A percentile compares a stretch with the other conserved stretches of the same genome.
Evolutionary conservation across 2,329 filamentous ascomycete genomes (phyloP).

Genomic region (Xylariomycetidae sp.): DNA sequence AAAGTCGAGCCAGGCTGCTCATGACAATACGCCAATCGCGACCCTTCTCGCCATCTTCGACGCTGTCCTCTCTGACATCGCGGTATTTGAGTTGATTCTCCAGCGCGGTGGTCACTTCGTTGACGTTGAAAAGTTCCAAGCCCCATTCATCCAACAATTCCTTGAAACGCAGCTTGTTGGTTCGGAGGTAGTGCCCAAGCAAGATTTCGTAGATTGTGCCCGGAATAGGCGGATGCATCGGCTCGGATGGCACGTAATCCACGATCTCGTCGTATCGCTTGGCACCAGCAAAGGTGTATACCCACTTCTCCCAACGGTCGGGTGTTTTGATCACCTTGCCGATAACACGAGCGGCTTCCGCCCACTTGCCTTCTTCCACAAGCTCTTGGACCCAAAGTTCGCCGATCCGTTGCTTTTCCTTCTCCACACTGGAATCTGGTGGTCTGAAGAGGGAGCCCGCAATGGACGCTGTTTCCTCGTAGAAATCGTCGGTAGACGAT

Average conservation of each 20-base stretch:
- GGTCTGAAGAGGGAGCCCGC: constrained; percentile 53
- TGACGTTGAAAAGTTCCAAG: constrained; percentile 74
- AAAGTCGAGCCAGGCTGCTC: constrained; percentile 77
- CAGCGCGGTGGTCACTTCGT: constrained; percentile 68
- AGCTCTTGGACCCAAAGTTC: constrained; percentile 91
- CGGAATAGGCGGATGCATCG: constrained; percentile 73
- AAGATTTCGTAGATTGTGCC: constrained; percentile 83
- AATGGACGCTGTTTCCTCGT: constrained; percentile 63
- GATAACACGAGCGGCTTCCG: constrained; percentile 69
- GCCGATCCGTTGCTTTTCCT: constrained; percentile 84
- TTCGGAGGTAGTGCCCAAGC: constrained; percentile 79
- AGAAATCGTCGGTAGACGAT: constrained; percentile 55
- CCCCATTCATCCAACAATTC: constrained; percentile 80
- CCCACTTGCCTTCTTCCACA: constrained; percentile 69
- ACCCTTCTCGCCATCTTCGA: constrained; percentile 66
- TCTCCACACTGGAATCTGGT: constrained; percentile 63
- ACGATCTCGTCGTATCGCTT: constrained; percentile 87
- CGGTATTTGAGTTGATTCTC: constrained; percentile 75
- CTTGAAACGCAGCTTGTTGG: constrained; percentile 67
- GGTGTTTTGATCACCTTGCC: constrained; percentile 76
- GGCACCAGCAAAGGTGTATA: constrained; percentile 82
- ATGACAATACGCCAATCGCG: constrained; percentile 87
- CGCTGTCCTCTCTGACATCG: constrained; percentile 67
- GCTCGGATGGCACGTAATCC: constrained; percentile 69
- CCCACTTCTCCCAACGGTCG: constrained; percentile 89